These are phyloP conservation scores for Agrocybe pediades DNA, from an alignment of 768 basidiomycete genomes.

Conservation along the genomic window DNA sequence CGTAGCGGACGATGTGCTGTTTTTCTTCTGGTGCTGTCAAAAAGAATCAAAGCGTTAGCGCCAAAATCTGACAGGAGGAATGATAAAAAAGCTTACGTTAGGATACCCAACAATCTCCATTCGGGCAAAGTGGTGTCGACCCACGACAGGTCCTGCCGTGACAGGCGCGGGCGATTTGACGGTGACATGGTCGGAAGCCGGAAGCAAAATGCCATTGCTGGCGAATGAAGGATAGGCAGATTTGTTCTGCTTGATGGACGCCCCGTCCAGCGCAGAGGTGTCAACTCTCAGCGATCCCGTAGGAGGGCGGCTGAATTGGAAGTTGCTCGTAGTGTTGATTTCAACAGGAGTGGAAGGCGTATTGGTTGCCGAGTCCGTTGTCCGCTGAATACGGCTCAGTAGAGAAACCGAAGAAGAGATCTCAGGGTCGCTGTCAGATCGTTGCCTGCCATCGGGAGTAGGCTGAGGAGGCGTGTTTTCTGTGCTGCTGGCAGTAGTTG, in stretches of 20 bases:
- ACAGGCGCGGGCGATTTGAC: constrained; percentile 78
- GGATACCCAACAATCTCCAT: constrained; percentile 74
- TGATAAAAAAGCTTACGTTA: constrained; percentile 46
- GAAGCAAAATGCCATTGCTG: constrained; percentile 59
- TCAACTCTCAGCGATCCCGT: constrained; percentile 75
- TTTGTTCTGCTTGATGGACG: constrained; percentile 75
- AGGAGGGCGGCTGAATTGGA: constrained; percentile 64
- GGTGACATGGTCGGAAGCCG: constrained; percentile 57
- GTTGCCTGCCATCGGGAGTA: constrained; percentile 56
- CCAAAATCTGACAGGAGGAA: not conserved
- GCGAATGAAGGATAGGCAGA: constrained; percentile 79
- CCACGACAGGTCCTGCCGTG: constrained; percentile 85
- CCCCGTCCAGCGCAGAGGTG: constrained; percentile 62
- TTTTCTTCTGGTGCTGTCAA: constrained; percentile 36
- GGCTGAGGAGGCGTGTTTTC: constrained; percentile 55
- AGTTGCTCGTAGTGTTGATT: constrained; percentile 41
- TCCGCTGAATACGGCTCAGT: constrained; percentile 64
- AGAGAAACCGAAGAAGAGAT: constrained; percentile 69
- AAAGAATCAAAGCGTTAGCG: constrained; percentile 4
- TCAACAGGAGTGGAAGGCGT: constrained; percentile 57
- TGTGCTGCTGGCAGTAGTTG: constrained; percentile 44
- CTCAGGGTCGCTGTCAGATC: constrained; percentile 84
- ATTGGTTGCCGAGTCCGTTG: constrained; percentile 56
- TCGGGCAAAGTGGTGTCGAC: constrained; percentile 71
- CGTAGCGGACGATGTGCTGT: constrained; percentile 46